phyloP scores from a whole-genome alignment of 1,284 basidiomycete genomes.

The Microbotryum silenes-acaulis region DNA sequence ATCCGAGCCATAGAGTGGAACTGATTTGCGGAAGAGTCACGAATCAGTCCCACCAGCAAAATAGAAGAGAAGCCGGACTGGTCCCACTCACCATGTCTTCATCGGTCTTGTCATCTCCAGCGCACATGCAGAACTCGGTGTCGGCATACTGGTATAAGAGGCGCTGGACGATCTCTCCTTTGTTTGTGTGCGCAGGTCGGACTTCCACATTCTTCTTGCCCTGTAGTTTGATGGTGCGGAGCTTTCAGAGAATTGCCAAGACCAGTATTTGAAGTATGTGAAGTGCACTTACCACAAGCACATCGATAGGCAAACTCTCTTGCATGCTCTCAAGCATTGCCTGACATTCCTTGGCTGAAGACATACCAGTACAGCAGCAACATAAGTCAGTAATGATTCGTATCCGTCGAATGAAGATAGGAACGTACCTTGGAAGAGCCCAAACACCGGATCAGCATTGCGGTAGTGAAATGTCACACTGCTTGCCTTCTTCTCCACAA shows the following conservation, averaged over 20 bases:
- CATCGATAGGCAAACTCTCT: conserved; percentile 40
- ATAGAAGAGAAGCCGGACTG: not conserved
- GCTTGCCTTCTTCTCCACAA: conserved; percentile 94
- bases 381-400: not conserved
- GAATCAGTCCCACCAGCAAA: not conserved
- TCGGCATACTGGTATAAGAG: conserved; percentile 87
- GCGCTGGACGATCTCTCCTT: conserved; percentile 91
- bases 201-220: conserved; percentile 99
- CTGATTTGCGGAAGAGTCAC: not conserved
- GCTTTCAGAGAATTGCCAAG: not conserved
- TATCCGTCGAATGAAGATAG: not conserved
- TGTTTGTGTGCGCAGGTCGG: conserved; percentile 83
- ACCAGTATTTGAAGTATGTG: not conserved
- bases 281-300: conserved; percentile 35
- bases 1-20: conserved; percentile 33
- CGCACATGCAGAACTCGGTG: conserved; percentile 91
- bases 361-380: not conserved
- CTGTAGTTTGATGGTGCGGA: not conserved
- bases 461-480: conserved; percentile 98
- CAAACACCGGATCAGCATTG: conserved; percentile 88
- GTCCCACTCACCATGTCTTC: conserved; percentile 28
- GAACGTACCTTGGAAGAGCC: conserved; percentile 42
- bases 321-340: conserved; percentile 81
- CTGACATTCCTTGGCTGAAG: conserved; percentile 70
- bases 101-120: conserved; percentile 89